Percentiles rank a stretch among this genome's conserved stretches.
Conservation (phyloP, 2,329 filamentous ascomycete genomes). For the Elsinoe fawcettii region DNA sequence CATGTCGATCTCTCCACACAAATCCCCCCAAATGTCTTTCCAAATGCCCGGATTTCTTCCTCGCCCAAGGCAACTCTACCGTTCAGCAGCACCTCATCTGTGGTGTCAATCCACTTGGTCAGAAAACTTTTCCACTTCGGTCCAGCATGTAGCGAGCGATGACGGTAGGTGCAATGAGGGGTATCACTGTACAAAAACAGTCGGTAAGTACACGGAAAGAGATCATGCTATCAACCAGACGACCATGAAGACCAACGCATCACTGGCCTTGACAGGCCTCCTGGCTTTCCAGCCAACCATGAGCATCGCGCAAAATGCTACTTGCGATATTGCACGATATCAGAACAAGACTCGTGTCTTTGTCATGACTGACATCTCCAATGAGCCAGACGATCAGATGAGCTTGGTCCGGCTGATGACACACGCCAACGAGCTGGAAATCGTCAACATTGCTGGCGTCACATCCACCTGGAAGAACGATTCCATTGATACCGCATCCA, state of each 20-base stretch:
- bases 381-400: constrained; percentile 26
- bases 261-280: background rate
- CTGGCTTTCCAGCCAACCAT: background rate
- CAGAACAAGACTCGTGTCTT: constrained; percentile 19
- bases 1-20: background rate
- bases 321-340: background rate
- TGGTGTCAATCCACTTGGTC: background rate
- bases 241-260: background rate
- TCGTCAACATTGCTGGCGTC: constrained; percentile 22
- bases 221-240: background rate
- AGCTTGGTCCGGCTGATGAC: constrained; percentile 23
- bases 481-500: constrained; percentile 23
- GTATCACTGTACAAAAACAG: background rate
- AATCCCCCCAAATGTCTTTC: background rate
- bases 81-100: background rate
- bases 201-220: background rate
- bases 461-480: constrained; percentile 24
- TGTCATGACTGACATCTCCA: constrained; percentile 26
- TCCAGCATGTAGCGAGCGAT: background rate
- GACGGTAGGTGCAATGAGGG: background rate
- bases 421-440: constrained; percentile 23
- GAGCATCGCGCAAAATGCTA: background rate
- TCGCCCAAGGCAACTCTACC: background rate
- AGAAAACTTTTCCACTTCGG: background rate
- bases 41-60: background rate